phyloP scores from a whole-genome alignment of 2,329 filamentous ascomycete species.

The Fusarium odoratissimum region DNA sequence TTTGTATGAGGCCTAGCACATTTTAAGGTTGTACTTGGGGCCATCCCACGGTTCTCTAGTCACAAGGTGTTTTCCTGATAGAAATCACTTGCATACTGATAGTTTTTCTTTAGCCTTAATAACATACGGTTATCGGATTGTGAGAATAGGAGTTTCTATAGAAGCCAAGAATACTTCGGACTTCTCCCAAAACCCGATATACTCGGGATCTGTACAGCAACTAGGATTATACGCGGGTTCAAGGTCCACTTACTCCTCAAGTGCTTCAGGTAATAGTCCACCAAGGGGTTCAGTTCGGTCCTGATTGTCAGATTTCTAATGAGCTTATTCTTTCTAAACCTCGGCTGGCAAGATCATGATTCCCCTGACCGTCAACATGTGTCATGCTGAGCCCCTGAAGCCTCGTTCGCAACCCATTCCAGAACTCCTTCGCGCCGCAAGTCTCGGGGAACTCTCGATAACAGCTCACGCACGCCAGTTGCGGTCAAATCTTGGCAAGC shows the following conservation, averaged over 20 bases:
- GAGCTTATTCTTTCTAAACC: neutral
- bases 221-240: conserved; percentile 1
- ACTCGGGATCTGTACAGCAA: neutral
- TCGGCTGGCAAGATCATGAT: neutral
- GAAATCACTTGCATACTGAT: no score
- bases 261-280: neutral
- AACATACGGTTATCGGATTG: neutral
- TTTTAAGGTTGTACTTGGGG: no score
- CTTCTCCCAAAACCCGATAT: neutral
- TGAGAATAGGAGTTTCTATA: neutral
- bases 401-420: conserved; percentile 22
- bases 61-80: neutral
- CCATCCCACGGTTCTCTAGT: neutral
- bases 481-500: conserved; percentile 8
- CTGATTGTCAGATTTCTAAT: neutral
- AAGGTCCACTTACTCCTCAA: neutral
- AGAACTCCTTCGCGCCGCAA: conserved; percentile 22
- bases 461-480: neutral
- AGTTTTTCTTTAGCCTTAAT: neutral
- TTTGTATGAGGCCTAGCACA: no score
- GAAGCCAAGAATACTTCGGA: neutral
- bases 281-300: neutral
- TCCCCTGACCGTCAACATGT: neutral
- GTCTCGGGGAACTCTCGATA: conserved; percentile 14
- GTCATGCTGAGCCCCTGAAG: neutral